Evolutionary conservation across 345 rosid species (phyloP).

Genomic region (Melaleuca alternifolia): DNA sequence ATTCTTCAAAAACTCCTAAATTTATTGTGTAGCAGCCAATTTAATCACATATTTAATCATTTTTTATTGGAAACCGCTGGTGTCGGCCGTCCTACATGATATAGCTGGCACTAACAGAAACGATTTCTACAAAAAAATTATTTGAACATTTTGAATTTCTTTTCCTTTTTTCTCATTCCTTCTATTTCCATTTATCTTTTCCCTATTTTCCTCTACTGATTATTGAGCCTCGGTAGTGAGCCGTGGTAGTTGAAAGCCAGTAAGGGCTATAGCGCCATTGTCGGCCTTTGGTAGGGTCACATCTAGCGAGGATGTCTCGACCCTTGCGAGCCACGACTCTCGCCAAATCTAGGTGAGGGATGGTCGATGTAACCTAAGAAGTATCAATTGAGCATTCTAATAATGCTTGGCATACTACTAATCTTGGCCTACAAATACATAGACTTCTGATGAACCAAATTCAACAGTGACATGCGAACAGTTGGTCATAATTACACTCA

Average conservation of each 20-base stretch:
- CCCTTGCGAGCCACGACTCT: background rate
- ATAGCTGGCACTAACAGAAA: rapidly evolving
- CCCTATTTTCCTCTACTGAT: background rate
- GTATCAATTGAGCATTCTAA: background rate
- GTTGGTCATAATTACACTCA: background rate
- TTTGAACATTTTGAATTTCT: background rate
- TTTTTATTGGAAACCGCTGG: background rate
- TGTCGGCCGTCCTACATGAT: rapidly evolving
- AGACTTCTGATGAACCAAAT: background rate
- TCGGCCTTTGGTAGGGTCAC: too few species aligned
- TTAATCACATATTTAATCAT: background rate
- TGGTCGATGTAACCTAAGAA: background rate
- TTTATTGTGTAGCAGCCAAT: background rate
- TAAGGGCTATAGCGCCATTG: background rate
- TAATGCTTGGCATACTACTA: background rate
- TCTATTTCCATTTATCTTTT: background rate
- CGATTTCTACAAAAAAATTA: background rate
- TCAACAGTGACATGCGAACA: background rate
- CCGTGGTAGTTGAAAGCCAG: rapidly evolving
- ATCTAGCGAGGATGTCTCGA: background rate
- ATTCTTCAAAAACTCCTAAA: background rate
- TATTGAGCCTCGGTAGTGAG: background rate
- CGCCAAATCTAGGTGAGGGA: background rate
- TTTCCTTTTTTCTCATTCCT: background rate
- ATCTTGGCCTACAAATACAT: background rate